Base-by-base conservation (phyloP, 208 protist genomes). In the Novymonas esmeraldas region DNA sequence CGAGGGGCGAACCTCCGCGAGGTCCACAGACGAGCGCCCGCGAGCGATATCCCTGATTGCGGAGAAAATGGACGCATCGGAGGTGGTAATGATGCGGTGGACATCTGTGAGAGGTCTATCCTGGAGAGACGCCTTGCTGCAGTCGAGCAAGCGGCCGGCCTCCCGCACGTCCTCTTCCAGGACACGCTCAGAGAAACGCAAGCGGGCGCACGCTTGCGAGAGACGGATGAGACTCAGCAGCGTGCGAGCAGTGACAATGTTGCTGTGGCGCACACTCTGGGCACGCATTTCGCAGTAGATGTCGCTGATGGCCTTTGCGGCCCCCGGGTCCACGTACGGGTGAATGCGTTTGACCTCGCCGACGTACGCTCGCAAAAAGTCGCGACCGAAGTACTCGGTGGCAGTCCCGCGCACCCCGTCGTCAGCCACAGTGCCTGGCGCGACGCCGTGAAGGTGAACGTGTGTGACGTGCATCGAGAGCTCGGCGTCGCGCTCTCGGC, bases 171-270 rank as follows among this genome's bases (percentile, higher is more conserved):
- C 94, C 48, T 76, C 56, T 58, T 90, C 79, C 45, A 80, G 28
- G 33, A 98, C 95, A 24, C 73, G 87, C 28, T 84, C 73, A 6
- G 83, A 89, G 57, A 98, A 92, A 20, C 93, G 81, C 67, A 98
- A 79, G 58, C 91, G 61, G n/a, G 96, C 96, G 42, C 89, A 85
- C 24, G 93, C 90, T 56, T 98, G 95, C 22, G 93, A 89, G 6
- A 99, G 84, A 48, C 99, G 97, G 72, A 99, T 99, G 0, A 99
- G 76, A 49, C 85, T 91, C 45, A 97, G 75, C 22, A 97, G 63
- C 14, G 89, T 93, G 64, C 92, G 78, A 18, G 92, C 84, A 16
- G 92, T 97, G 39, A 94, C 88, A 3, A 94, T 82, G 59, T 90
- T 94, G 70, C 73, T 96, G 44, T 88, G 78, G 20, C 85, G 72